Evolutionary conservation across 1,284 basidiomycete genomes (phyloP).

Genomic region (Apiotrichum montevideense): DNA sequence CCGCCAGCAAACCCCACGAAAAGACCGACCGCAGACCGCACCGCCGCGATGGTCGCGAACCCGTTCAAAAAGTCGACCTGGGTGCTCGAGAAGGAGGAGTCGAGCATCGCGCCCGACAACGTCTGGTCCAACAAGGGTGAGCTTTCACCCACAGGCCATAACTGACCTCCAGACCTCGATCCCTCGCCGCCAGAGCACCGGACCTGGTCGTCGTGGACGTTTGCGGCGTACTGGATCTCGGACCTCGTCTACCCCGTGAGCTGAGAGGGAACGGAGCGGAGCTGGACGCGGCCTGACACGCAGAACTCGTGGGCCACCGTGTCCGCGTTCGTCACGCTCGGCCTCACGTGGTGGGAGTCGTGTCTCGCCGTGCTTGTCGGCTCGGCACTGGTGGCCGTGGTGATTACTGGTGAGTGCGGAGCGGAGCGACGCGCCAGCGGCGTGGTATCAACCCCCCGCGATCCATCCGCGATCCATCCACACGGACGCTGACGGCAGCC

Average conservation of each 20-base stretch:
- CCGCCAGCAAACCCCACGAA: no score
- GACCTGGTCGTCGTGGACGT: constrained; percentile 36
- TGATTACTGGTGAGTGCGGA: constrained; percentile 25
- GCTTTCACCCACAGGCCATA: constrained; percentile 1
- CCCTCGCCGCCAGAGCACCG: constrained; percentile 31
- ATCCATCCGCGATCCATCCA: no score
- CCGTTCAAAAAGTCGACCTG: constrained; percentile 12
- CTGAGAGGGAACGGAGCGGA: not conserved
- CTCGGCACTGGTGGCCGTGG: constrained; percentile 26
- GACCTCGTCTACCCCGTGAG: constrained; percentile 9
- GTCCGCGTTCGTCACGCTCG: constrained; percentile 29
- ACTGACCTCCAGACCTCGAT: constrained; percentile 31
- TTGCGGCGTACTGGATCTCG: constrained; percentile 19
- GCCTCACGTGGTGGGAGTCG: constrained; percentile 32
- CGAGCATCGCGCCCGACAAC: constrained; percentile 34
- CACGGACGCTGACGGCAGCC: constrained; percentile 10
- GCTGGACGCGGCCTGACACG: not conserved
- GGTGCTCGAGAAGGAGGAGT: constrained; percentile 37
- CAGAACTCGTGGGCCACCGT: constrained; percentile 32
- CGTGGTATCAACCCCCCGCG: no score
- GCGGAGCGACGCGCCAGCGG: no score
- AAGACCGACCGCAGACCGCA: no score
- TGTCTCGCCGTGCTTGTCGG: constrained; percentile 34
- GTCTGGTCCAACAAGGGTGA: constrained; percentile 40
- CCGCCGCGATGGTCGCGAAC: no score